These are phyloP conservation scores for Fraxinus floribunda DNA, from an alignment of 305 asterid genomes.

Conservation along the genomic window DNA sequence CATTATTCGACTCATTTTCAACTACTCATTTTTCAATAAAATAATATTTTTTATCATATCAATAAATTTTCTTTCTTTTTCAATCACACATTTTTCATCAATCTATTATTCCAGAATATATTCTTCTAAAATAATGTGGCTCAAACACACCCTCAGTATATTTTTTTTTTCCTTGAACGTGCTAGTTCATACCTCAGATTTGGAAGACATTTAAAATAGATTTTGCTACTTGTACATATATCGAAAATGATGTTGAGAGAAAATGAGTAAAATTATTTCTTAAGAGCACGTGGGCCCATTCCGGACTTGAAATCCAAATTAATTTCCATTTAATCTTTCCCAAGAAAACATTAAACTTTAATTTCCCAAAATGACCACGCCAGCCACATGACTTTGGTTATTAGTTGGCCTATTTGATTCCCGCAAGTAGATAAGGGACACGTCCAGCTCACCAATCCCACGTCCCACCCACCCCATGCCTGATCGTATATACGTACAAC, in stretches of 20 bases:
- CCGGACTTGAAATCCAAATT: slow-evolving; percentile 40
- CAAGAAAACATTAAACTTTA: not conserved
- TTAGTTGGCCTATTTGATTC: slow-evolving; percentile 31
- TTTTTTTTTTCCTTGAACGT: not conserved
- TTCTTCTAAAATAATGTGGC: too few relatives aligned
- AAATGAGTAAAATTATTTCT: not conserved
- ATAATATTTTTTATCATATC: too few relatives aligned
- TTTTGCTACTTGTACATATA: too few relatives aligned
- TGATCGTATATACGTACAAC: not conserved
- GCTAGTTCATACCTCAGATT: not conserved
- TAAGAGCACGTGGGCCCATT: slow-evolving; percentile 17
- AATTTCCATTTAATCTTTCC: slow-evolving; percentile 14
- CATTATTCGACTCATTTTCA: too few relatives aligned
- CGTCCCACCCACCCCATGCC: not conserved
- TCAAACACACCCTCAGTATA: too few relatives aligned
- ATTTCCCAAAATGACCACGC: slow-evolving; percentile 28
- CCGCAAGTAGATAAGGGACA: slow-evolving; percentile 22
- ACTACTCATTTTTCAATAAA: too few relatives aligned
- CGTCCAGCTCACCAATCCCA: slow-evolving; percentile 40
- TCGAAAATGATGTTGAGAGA: too few relatives aligned
- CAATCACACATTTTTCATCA: too few relatives aligned
- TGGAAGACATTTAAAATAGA: not conserved
- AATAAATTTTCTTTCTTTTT: too few relatives aligned
- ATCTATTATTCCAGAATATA: too few relatives aligned
- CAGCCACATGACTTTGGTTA: slow-evolving; percentile 39